Evolutionary conservation across 2,329 filamentous ascomycete genomes (phyloP), one percentile per base, ranked within the genome.

Genomic region (Fusarium keratoplasticum): DNA sequence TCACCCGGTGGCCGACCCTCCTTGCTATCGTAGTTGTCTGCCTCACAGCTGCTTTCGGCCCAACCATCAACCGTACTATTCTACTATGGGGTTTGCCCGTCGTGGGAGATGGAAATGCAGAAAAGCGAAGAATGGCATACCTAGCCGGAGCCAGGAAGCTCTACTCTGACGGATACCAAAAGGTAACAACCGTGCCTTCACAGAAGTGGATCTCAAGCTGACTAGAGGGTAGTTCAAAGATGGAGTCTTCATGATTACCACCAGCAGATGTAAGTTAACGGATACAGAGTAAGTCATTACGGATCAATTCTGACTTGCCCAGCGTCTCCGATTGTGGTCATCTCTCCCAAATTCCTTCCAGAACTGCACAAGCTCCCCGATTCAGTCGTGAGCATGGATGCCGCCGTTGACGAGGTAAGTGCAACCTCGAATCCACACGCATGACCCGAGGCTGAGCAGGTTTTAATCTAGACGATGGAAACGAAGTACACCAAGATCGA

Each of bases 401-500:
- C 72, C 14, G 72, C 71, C 0, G 70, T 74, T 7, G 68, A 74
- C 10, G 72, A 73, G 33, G 72, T 71, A 6, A 3, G 55, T 61
- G 22, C 1, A n/a, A 10, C 27, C 8, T 29, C 20, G n/a, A 31
- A 20, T 31, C 16, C 20, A 14, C 20, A 27, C 13, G 10, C 18
- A 29, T 9, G 33, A n/a, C 6, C 22, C 9, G 8, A 4, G 10
- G 33, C 33, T 27, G 9, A 40, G 11, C 4, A 5, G 16, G n/a
- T 9, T 10, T 35, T 9, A 11, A 27, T 18, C 31, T 11, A 58
- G 55, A 58, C 61, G 2, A 77, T 83, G 77, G 77, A 82, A 22
- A 44, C 76, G 9, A 81, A 82, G 66, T 83, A 84, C 72, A 83
- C 81, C n/a, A 73, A 76, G 35, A 61, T 83, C 20, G 57, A 76